Evolutionary conservation across 1,284 basidiomycete species (phyloP), one percentile per base, ranked within the genome.

Genomic region (Pyrrhoderma lamaoense): DNA sequence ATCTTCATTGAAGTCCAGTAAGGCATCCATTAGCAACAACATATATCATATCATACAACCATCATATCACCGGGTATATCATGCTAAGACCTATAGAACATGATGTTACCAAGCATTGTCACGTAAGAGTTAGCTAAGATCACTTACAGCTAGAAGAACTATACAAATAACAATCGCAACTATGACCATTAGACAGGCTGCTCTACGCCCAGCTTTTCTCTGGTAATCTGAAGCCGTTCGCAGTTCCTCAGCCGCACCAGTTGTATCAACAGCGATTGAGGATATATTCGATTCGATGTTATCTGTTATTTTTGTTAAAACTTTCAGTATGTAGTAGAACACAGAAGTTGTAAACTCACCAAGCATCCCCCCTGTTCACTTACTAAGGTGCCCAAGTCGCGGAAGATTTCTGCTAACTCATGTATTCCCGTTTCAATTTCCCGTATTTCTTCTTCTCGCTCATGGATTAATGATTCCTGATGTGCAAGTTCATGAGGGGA

Each of bases 341-440:
- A 35, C 25, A 31, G 23, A 40, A 27, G 21, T 43, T 43, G 39
- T 14, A 16, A 42, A 71, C 86, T 55, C 56, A 95, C 93, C 93
- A 49, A 99, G 76, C 86, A 98, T 91, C 25, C 82, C 7, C 95
- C 94, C 65, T 99, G 96, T 64, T 98, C 92, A 58, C 85, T 82
- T 1, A 99, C 93, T 40, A 99, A 79, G 16, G 92, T 93, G 36
- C 94, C 94, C 35, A 99, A 70, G 68, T 99, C 95, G 39, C 92
- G 80, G 76, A 99, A 99, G 62, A 99, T 98, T 67, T 97, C 93
- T 45, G 93, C 85, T 43, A 99, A 72, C 65, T 99, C 95, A 62
- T 97, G 93, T 49, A 99, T 97, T 4, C 96, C 95, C 1, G 82
- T 85, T 70, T 99, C 96, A 56, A 99, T 99, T 64, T 98, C 94